Conservation (phyloP, 495 filamentous ascomycete species). For the Aspergillus kassunensis region DNA sequence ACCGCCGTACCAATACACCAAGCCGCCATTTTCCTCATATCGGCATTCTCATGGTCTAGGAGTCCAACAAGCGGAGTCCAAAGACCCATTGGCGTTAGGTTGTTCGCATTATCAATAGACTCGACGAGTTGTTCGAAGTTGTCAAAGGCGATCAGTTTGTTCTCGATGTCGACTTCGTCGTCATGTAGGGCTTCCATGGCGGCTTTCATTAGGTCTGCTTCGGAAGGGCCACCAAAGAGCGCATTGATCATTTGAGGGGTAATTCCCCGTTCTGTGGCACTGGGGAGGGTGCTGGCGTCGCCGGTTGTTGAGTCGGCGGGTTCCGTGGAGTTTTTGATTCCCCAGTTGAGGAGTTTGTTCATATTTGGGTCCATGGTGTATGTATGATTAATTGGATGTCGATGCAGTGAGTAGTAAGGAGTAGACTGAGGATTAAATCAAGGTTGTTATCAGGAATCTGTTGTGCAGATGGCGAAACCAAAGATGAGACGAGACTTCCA, state of each 20-base stretch:
- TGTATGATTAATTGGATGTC: too few relatives aligned
- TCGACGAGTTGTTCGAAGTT: conserved; percentile 94
- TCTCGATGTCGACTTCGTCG: conserved; percentile 61
- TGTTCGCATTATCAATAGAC: conserved; percentile 91
- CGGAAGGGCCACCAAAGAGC: conserved; percentile 76
- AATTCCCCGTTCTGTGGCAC: too few relatives aligned
- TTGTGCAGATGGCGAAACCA: too few relatives aligned
- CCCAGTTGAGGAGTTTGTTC: conserved; percentile 89
- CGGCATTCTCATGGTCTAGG: conserved; percentile 61
- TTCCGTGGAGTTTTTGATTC: conserved; percentile 69
- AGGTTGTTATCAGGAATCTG: too few relatives aligned
- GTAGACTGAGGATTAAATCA: too few relatives aligned
- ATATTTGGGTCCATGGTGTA: conserved; percentile 53
- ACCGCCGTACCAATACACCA: conserved; percentile 94
- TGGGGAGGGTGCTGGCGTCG: conserved; percentile 36
- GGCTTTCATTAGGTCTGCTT: conserved; percentile 84
- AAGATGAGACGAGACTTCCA: too few relatives aligned
- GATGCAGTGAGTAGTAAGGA: too few relatives aligned
- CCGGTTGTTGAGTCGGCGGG: conserved; percentile 22
- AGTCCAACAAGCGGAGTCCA: conserved; percentile 76
- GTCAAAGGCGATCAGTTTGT: conserved; percentile 87
- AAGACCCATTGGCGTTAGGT: conserved; percentile 68
- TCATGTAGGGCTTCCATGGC: conserved; percentile 70
- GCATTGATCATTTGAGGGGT: conserved; percentile 62
- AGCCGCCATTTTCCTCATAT: conserved; percentile 75